Base-by-base conservation (phyloP, 345 rosid species). In the Pugionium cornutum region DNA sequence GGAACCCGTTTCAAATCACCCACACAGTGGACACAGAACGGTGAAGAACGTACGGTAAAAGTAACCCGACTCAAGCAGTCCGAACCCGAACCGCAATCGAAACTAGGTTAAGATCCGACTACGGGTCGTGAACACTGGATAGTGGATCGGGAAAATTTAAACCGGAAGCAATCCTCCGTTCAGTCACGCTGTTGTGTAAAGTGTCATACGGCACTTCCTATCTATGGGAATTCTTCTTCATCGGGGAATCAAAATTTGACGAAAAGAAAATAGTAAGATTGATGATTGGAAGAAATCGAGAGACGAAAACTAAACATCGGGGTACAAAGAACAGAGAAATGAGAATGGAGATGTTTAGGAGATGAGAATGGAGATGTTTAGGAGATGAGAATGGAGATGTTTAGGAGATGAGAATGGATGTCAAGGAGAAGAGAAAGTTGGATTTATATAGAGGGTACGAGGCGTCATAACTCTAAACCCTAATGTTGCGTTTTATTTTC, bases 171-270 rank as follows among this genome's bases (percentile, higher is more conserved):
- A 46, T 57, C 57, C 26, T 48, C 4, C 43, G 52, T 36, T 29
- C 43, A 10, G 47, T 62, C 60, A 36, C 62, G 73, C 66, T 75
- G 79, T 56, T 74, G 74, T 30, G 72, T 78, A 62, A 62, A 76
- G 81, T 76, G 86, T 83, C 84, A 83, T 78, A 83, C 86, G 83
- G 81, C 86, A 80, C 86, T 83, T 78, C 84, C 83, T 83, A 83
- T 82, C 79, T 46, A 4, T 43, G 83, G 85, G 81, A 65, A 2
- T 49, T 52, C 76, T 79, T 76, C 78, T 62, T 81, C 83, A 82
- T 55, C 9, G 70, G 81, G 73, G 4, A 33, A 34, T 6, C 2
- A 6, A 9, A 9, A 2, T 26, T 29, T 6, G 18, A 18, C 7
- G 4, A 7, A 27, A n/a, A 4, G 2, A 4, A 4, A 8, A 28